These are phyloP conservation scores for Trypanosoma melophagium DNA, from an alignment of 208 protist genomes.

Conservation along the genomic window DNA sequence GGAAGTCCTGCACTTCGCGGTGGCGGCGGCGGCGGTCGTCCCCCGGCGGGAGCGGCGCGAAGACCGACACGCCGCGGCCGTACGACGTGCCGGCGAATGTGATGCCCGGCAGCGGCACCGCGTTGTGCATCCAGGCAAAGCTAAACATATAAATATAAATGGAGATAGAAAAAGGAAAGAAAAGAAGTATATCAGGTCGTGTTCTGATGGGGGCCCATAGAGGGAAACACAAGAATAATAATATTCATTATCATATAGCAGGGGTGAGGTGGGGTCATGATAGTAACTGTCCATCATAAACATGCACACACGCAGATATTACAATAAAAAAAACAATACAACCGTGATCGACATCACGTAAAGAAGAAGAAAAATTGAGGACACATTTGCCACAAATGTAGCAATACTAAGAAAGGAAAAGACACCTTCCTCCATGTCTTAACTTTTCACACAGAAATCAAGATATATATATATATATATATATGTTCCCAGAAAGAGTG, in stretches of 20 bases:
- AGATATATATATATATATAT: conserved; percentile 23
- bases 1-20: conserved; percentile 50
- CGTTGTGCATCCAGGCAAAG: not conserved
- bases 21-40: conserved; percentile 30
- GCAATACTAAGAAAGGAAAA: no score
- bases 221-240: not conserved
- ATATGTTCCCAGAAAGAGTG: not conserved
- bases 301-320: no score
- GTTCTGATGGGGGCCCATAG: not conserved
- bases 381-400: no score
- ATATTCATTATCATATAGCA: not conserved
- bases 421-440: not conserved
- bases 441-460: conserved; percentile 1
- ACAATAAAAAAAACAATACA: no score
- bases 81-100: conserved; percentile 32
- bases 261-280: no score
- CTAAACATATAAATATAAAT: not conserved
- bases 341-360: no score
- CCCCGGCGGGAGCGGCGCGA: conserved; percentile 38
- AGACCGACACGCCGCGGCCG: conserved; percentile 39
- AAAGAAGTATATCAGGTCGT: conserved; percentile 1
- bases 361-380: no score
- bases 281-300: no score
- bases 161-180: conserved; percentile 2
- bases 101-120: conserved; percentile 10